Percentiles rank a stretch among this genome's conserved stretches.
Conservation (phyloP, 108 stramenopile species). For the Craspedostauros australis region DNA sequence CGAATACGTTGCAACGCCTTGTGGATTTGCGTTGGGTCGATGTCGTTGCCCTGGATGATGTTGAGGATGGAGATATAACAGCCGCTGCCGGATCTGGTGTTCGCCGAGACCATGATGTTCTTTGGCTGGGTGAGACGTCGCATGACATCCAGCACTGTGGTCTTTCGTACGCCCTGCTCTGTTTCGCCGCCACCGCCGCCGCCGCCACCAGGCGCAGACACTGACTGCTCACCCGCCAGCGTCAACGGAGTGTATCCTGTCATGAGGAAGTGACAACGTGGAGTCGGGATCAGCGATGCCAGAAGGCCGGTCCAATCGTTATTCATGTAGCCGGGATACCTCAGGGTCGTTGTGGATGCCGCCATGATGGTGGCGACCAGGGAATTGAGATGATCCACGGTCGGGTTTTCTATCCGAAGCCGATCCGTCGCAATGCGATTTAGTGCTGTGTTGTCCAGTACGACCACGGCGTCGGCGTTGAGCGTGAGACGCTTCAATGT, state of each 20-base stretch:
- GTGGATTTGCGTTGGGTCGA: slow-evolving; percentile 98
- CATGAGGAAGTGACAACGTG: slow-evolving; percentile 99
- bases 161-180: slow-evolving; percentile 80
- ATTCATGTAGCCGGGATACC: slow-evolving; percentile 99
- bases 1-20: slow-evolving; percentile 97
- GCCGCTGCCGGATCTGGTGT: slow-evolving; percentile 81
- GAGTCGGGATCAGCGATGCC: slow-evolving; percentile 97
- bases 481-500: slow-evolving; percentile 93
- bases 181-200: slow-evolving; percentile 5
- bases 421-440: slow-evolving; percentile 96
- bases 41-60: slow-evolving; percentile 96
- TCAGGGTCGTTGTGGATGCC: slow-evolving; percentile 94
- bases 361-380: slow-evolving; percentile 99
- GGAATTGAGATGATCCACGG: slow-evolving; percentile 95
- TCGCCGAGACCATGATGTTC: slow-evolving; percentile 98
- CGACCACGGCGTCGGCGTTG: slow-evolving; percentile 98
- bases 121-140: slow-evolving; percentile 96
- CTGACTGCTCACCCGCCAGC: slow-evolving; percentile 11
- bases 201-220: slow-evolving; percentile 2
- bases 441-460: slow-evolving; percentile 93
- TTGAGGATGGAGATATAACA: slow-evolving; percentile 98
- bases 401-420: slow-evolving; percentile 86
- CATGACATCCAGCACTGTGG: slow-evolving; percentile 99
- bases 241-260: slow-evolving; percentile 96
- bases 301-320: slow-evolving; percentile 97